These are phyloP conservation scores for Prunus mongolica DNA, from an alignment of 306 rosid species.

Conservation along the genomic window DNA sequence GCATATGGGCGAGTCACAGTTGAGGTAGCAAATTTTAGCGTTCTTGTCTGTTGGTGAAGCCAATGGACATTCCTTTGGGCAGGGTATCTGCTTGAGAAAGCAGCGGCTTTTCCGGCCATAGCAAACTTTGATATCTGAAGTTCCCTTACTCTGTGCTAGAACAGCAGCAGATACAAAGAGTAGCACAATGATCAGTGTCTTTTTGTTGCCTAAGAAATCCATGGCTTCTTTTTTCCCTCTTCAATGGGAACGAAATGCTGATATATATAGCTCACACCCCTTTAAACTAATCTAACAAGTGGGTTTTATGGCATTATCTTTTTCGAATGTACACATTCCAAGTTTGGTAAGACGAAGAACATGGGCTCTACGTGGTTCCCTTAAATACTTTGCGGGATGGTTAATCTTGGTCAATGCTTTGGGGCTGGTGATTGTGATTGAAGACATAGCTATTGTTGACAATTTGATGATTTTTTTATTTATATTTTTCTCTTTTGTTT, in stretches of 20 bases:
- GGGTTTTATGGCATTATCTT: conserved; percentile 10
- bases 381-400: neutral
- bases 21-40: conserved; percentile 64
- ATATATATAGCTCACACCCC: neutral
- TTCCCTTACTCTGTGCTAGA: conserved; percentile 19
- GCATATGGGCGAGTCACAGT: conserved; percentile 71
- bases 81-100: conserved; percentile 32
- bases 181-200: conserved; percentile 18
- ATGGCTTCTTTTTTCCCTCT: conserved; percentile 22
- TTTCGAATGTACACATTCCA: neutral
- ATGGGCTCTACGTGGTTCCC: neutral
- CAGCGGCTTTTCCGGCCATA: conserved; percentile 35
- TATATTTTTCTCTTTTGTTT: neutral
- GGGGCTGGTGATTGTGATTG: conserved; percentile 11
- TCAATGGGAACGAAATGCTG: neutral
- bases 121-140: conserved; percentile 29
- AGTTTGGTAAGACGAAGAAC: neutral
- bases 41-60: conserved; percentile 42
- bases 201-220: conserved; percentile 30
- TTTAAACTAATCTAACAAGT: conserved; percentile 11
- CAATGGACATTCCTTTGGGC: conserved; percentile 65
- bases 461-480: neutral
- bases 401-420: conserved; percentile 31
- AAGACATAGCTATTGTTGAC: neutral
- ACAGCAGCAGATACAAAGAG: conserved; percentile 30